phyloP scores from a whole-genome alignment of 2,329 filamentous ascomycete genomes.

The Colletotrichum tropicale region DNA sequence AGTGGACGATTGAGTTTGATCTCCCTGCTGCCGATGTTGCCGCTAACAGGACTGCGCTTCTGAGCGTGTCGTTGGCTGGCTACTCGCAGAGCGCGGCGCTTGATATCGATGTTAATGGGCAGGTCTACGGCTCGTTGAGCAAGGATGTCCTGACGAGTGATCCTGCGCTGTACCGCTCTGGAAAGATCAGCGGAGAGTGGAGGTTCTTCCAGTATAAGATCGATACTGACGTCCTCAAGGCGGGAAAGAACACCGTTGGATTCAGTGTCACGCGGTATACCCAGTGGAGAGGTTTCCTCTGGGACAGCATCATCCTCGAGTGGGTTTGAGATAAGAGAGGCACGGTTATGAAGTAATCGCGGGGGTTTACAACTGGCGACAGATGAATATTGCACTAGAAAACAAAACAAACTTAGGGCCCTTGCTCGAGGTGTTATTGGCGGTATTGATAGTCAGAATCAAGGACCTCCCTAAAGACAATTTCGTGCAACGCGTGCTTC shows the following conservation, averaged over 20 bases:
- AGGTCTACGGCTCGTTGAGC: constrained; percentile 5
- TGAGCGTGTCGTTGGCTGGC: constrained; percentile 43
- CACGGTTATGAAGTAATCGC: not conserved
- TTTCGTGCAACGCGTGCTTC: not conserved
- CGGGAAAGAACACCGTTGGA: constrained; percentile 6
- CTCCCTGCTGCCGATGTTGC: not conserved
- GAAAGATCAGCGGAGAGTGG: constrained; percentile 18
- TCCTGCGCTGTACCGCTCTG: constrained; percentile 15
- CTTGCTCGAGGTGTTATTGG: not conserved
- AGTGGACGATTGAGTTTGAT: constrained; percentile 30
- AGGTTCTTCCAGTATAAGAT: constrained; percentile 14
- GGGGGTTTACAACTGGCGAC: not conserved
- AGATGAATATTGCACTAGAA: not conserved
- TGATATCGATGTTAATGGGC: constrained; percentile 11
- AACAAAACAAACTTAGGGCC: fast-evolving
- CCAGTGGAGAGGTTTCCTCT: constrained; percentile 16
- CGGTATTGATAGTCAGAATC: not conserved
- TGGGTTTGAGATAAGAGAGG: not conserved
- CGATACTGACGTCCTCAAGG: not conserved
- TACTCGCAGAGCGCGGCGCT: constrained; percentile 30
- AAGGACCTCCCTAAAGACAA: not conserved
- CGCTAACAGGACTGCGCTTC: constrained; percentile 27
- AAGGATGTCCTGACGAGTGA: constrained; percentile 13
- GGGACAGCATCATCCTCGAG: constrained; percentile 17
- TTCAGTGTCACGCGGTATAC: constrained; percentile 13